Evolutionary conservation across 139 green algal genomes (phyloP).

Genomic region (Chlamydomonas sp.): DNA sequence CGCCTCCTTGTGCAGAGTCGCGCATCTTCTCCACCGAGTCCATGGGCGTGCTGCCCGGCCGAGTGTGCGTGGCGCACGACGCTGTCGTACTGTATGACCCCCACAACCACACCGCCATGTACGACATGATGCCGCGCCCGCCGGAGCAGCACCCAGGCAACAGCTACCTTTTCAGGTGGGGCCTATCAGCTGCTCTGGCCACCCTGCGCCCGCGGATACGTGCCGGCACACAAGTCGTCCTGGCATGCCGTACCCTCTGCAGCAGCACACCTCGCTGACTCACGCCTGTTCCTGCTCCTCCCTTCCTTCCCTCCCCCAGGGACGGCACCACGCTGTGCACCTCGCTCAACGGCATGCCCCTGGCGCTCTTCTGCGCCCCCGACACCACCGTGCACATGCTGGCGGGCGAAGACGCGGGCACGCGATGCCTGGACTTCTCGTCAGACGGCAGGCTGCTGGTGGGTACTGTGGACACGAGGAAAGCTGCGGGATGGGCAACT

Average conservation of each 20-base stretch:
- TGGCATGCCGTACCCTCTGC: no score
- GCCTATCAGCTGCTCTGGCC: not conserved
- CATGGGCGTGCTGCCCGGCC: conserved; percentile 11
- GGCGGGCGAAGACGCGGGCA: conserved; percentile 36
- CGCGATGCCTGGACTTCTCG: conserved; percentile 43
- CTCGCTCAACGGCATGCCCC: not conserved
- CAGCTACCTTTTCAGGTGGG: conserved; percentile 43
- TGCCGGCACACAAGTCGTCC: no score
- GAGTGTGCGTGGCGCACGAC: conserved; percentile 32
- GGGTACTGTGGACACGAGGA: not conserved
- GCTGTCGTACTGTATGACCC: conserved; percentile 47
- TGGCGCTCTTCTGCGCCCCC: conserved; percentile 43
- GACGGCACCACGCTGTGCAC: conserved; percentile 4
- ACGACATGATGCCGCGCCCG: conserved; percentile 47
- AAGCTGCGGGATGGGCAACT: no score
- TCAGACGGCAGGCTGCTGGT: conserved; percentile 52
- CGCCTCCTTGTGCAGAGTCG: not conserved
- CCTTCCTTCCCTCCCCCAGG: not conserved
- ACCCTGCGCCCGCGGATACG: not conserved
- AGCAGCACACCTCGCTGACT: not conserved
- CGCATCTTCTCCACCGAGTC: conserved; percentile 14
- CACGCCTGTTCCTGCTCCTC: not conserved
- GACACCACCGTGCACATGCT: conserved; percentile 51
- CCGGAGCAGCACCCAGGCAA: conserved; percentile 52
- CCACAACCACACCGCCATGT: conserved; percentile 39